These are phyloP conservation scores for Rhodotorula sp. DNA, from an alignment of 1,284 basidiomycete genomes.

Conservation along the genomic window DNA sequence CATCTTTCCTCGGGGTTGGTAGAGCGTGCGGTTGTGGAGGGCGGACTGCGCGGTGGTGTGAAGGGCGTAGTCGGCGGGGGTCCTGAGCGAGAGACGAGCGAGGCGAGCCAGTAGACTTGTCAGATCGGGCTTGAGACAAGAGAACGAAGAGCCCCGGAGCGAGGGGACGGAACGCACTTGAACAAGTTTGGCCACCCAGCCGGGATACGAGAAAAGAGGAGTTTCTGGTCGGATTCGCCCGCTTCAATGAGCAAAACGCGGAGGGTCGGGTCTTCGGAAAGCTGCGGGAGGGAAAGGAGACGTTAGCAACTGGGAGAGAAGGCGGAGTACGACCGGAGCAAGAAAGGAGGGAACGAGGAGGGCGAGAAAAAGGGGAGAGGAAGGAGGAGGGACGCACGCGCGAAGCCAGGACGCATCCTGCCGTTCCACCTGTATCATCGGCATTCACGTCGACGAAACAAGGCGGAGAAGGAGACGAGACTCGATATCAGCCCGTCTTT, in stretches of 20 bases:
- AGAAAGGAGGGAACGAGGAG: neutral
- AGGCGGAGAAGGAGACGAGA: neutral
- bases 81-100: neutral
- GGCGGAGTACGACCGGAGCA: neutral
- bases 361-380: neutral
- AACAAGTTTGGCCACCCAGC: conserved; percentile 32
- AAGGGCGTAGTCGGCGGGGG: conserved; percentile 20
- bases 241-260: conserved; percentile 29
- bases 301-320: too few species aligned
- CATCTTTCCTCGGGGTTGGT: conserved; percentile 48
- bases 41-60: conserved; percentile 12
- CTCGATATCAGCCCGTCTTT: neutral
- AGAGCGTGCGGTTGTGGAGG: conserved; percentile 41
- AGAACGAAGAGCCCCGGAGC: neutral
- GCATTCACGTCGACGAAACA: too few species aligned
- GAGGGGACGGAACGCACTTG: conserved; percentile 5
- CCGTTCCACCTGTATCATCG: conserved; percentile 23
- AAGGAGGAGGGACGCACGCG: conserved; percentile 9
- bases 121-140: too few species aligned
- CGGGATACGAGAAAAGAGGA: conserved; percentile 19
- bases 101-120: too few species aligned
- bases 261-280: conserved; percentile 26
- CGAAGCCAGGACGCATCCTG: conserved; percentile 28
- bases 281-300: neutral
- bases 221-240: conserved; percentile 29